Evolutionary conservation across 768 basidiomycete genomes (phyloP).

Genomic region (Phylloporus sp.): DNA sequence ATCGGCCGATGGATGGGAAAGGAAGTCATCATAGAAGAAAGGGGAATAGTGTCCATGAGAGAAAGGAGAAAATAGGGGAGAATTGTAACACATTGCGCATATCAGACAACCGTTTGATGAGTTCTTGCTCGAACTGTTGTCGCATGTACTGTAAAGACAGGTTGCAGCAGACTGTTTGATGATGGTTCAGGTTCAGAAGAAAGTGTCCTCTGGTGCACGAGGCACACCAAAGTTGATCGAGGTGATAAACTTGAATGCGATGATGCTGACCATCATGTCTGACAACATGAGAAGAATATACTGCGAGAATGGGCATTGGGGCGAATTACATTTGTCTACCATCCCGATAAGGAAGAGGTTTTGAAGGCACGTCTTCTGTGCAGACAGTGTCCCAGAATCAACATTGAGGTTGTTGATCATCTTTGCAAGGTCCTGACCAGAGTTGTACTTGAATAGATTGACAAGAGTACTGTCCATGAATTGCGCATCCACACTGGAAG

Average conservation of each 20-base stretch:
- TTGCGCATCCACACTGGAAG: conserved; percentile 40
- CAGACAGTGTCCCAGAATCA: conserved; percentile 50
- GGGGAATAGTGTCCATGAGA: too few relatives aligned
- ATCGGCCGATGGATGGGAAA: too few relatives aligned
- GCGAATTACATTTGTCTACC: conserved; percentile 87
- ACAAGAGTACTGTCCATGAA: conserved; percentile 75
- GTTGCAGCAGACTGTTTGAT: too few relatives aligned
- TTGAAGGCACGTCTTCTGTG: conserved; percentile 84
- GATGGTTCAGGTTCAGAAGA: too few relatives aligned
- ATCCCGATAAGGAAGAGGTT: conserved; percentile 91
- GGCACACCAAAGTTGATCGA: conserved; percentile 77
- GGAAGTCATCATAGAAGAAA: too few relatives aligned
- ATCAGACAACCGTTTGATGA: too few relatives aligned
- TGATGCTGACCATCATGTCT: conserved; percentile 88
- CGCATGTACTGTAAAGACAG: too few relatives aligned
- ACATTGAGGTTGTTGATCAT: conserved; percentile 57
- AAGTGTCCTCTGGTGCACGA: conserved; percentile 89
- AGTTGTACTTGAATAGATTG: conserved; percentile 67
- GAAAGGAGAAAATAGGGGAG: too few relatives aligned
- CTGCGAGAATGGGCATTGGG: conserved; percentile 86
- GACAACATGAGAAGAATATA: conserved; percentile 90
- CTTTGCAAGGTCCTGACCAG: conserved; percentile 82
- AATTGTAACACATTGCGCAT: too few relatives aligned
- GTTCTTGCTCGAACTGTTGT: too few relatives aligned
- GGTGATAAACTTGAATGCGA: conserved; percentile 94